Evolutionary conservation across 352 stramenopile species (phyloP), one percentile per base, ranked within the genome.

Genomic region (Aphanomyces invadans): DNA sequence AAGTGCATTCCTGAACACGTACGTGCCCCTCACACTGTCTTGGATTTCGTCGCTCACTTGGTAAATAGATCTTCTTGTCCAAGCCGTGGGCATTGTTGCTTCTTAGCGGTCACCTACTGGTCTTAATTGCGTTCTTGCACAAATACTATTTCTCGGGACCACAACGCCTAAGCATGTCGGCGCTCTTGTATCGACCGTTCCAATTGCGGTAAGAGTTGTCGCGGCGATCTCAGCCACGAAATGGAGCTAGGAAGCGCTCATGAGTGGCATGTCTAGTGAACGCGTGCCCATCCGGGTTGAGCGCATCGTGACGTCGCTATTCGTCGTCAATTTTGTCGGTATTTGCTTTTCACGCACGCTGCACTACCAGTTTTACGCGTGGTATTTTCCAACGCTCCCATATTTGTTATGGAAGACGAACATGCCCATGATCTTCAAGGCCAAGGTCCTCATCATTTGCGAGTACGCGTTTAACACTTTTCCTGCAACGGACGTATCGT

Each of bases 331-430:
- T 76, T 98, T 98, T 74, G 81, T 98, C 51, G 97, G 97, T 53
- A 95, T 99, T 55, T 89, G 83, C 52, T 99, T 98, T 76, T 86
- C 93, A 33, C 81, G 97, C 38, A 98, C 94, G 44, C 72, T 99
- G 68, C 97, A 99, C 79, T 99, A 99, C 80, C 97, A 99, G 79
- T 98, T 98, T 70, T 98, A 97, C 73, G 77, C 79, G 28, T 98
- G 93, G 93, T 99, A 98, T 77, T 98, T 97, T 73, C 85, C 96
- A 63, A 95, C 95, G 26, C 68, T 99, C 33, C 94, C 96, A 17
- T 97, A 98, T 64, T 63, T 99, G 69, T 72, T 98, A 5, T 98
- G 87, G 87, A 87, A 92, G 69, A 91, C 86, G 12, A 81, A 90
- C 60, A 70, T 97, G 33, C 86, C 89, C 23, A 55, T 91, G 39